These are phyloP conservation scores for Calonectria pseudoturangicola DNA, from an alignment of 2,329 filamentous ascomycete species.

Conservation along the genomic window DNA sequence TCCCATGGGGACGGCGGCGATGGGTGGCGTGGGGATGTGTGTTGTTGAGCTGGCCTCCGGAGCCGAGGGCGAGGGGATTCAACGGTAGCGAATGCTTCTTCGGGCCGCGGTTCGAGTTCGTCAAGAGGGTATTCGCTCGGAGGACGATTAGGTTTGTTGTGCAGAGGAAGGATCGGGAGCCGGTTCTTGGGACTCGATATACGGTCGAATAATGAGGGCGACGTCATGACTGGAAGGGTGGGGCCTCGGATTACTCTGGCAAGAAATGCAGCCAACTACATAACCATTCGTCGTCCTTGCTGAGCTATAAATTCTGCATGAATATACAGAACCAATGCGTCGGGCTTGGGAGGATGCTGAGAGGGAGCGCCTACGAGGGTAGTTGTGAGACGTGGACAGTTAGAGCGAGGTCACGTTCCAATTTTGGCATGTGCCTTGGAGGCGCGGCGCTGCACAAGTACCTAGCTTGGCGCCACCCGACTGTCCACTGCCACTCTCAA, in stretches of 20 bases:
- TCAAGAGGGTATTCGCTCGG: conserved; percentile 62
- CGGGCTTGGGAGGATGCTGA: not conserved
- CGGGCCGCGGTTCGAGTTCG: conserved; percentile 61
- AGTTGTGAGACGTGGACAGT: not conserved
- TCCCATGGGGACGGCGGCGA: conserved; percentile 47
- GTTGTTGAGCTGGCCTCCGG: conserved; percentile 42
- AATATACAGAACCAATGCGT: not conserved
- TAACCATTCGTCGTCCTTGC: not conserved
- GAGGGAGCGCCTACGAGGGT: not conserved
- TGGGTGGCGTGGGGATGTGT: conserved; percentile 39
- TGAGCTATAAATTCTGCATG: not conserved
- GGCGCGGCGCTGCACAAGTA: not conserved
- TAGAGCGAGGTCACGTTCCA: conserved; percentile 33
- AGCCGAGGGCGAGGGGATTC: conserved; percentile 50
- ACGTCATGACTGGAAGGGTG: conserved; percentile 50
- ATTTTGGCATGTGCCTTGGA: conserved; percentile 40
- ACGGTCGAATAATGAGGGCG: conserved; percentile 55
- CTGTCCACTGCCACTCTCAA: not conserved
- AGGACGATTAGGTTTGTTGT: conserved; percentile 50
- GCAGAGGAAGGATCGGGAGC: conserved; percentile 54
- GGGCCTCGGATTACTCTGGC: not conserved
- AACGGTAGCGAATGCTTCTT: conserved; percentile 53
- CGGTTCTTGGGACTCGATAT: conserved; percentile 51
- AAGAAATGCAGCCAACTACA: not conserved
- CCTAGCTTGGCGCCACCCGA: not conserved